Evolutionary conservation across 2,329 filamentous ascomycete species (phyloP).

Genomic region (Fusarium multiceps): DNA sequence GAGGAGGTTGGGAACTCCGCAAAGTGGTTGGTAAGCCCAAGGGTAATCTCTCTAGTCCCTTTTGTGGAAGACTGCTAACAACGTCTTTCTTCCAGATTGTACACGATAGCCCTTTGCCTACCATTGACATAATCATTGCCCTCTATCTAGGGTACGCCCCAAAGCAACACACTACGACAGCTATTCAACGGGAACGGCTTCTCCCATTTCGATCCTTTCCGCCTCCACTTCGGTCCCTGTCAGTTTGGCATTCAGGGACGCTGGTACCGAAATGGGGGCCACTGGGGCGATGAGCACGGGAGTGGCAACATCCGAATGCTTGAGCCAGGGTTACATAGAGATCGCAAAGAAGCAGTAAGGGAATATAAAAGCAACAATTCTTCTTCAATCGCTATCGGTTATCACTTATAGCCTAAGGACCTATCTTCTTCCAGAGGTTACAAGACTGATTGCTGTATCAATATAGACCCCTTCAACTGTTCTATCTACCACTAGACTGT

Average conservation of each 20-base stretch:
- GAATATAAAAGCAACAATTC: not conserved
- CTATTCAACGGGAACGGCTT: rapidly evolving
- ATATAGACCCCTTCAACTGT: rapidly evolving
- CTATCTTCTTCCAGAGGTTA: not conserved
- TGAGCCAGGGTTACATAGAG: not conserved
- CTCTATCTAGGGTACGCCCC: not conserved
- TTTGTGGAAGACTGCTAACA: not conserved
- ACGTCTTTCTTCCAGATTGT: not conserved
- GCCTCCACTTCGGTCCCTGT: too few species aligned
- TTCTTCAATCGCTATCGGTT: rapidly evolving
- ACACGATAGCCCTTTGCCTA: not conserved
- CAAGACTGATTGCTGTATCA: not conserved
- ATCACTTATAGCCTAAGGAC: not conserved
- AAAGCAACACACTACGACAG: not conserved
- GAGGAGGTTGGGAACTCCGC: not conserved
- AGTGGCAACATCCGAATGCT: not conserved
- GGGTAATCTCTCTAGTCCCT: rapidly evolving
- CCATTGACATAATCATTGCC: too few species aligned
- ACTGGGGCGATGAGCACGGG: not conserved
- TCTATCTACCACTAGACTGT: not conserved
- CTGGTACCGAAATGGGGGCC: not conserved
- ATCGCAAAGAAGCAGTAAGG: too few species aligned
- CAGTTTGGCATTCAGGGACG: not conserved
- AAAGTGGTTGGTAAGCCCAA: rapidly evolving
- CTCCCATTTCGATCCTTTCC: not conserved